Percentiles rank a stretch among this genome's conserved stretches.
Evolutionary conservation across 305 asterid genomes (phyloP).

Genomic region (Rubia tinctorum): DNA sequence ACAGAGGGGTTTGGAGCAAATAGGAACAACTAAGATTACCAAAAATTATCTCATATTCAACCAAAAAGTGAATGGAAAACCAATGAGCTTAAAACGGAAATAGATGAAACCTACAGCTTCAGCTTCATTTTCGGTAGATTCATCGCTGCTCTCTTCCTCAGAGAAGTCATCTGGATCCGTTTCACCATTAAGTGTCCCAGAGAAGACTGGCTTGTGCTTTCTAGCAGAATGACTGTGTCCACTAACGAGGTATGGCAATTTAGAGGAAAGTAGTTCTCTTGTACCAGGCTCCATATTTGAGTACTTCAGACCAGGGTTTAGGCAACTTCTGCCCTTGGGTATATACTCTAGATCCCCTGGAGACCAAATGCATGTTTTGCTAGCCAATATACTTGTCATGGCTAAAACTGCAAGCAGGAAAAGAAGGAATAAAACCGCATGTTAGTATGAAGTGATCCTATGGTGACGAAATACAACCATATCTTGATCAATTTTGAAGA

Average conservation of each 20-base stretch:
- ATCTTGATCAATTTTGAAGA: not conserved
- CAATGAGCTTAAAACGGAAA: not conserved
- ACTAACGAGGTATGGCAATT: constrained; percentile 20
- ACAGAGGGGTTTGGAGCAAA: not conserved
- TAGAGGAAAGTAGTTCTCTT: constrained; percentile 23
- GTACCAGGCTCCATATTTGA: constrained; percentile 33
- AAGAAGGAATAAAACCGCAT: constrained; percentile 2
- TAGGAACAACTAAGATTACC: not conserved
- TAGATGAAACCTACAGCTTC: constrained; percentile 40
- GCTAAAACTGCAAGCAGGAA: constrained; percentile 11
- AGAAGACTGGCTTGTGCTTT: constrained; percentile 32
- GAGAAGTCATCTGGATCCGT: constrained; percentile 51
- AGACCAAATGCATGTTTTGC: constrained; percentile 47
- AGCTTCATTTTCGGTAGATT: constrained; percentile 31
- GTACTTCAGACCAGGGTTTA: constrained; percentile 30
- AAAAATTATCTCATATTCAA: not conserved
- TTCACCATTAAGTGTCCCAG: constrained; percentile 45
- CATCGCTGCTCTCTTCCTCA: constrained; percentile 33
- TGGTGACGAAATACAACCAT: no score
- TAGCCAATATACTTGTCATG: constrained; percentile 58
- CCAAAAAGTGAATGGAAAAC: not conserved
- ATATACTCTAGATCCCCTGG: constrained; percentile 30
- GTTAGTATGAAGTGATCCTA: constrained; percentile 6
- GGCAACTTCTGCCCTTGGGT: constrained; percentile 33
- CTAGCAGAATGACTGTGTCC: constrained; percentile 21